A percentile compares a stretch with the other conserved stretches of the same genome.
These are phyloP conservation scores for Suillus spraguei DNA, from an alignment of 768 basidiomycete genomes.

Conservation along the genomic window DNA sequence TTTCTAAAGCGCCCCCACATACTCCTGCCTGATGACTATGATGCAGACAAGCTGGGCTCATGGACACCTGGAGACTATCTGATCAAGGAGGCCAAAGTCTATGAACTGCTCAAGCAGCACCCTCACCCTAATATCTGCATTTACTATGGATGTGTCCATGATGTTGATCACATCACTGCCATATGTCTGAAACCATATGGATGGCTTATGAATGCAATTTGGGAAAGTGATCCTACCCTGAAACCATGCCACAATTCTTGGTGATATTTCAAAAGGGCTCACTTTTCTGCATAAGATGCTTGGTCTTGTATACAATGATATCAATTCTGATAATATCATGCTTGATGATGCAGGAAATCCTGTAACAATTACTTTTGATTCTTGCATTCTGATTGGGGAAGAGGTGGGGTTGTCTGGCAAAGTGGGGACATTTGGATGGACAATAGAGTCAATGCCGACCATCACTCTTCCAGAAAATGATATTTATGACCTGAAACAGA, in stretches of 20 bases:
- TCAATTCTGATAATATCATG: constrained; percentile 30
- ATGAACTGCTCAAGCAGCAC: constrained; percentile 9
- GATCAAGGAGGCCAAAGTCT: constrained; percentile 6
- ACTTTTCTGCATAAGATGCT: constrained; percentile 24
- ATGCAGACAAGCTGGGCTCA: background rate
- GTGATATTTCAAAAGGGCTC: constrained; percentile 22
- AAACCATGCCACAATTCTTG: background rate
- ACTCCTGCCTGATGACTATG: background rate
- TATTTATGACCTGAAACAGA: background rate
- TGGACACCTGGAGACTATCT: background rate
- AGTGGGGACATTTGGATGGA: background rate
- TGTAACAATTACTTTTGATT: constrained; percentile 29
- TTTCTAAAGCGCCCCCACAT: background rate
- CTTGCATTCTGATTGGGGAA: constrained; percentile 10
- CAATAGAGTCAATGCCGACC: background rate
- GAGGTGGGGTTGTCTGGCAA: background rate
- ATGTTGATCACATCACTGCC: constrained; percentile 17
- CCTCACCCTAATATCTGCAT: constrained; percentile 24
- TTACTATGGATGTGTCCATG: constrained; percentile 24
- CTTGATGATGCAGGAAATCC: constrained; percentile 22
- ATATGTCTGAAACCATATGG: constrained; percentile 18
- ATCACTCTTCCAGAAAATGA: constrained; percentile 2
- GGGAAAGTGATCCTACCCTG: background rate
- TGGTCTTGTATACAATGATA: constrained; percentile 32
- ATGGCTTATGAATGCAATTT: constrained; percentile 3